phyloP scores from a whole-genome alignment of 495 filamentous ascomycete genomes.

The Pyronema domesticum region DNA sequence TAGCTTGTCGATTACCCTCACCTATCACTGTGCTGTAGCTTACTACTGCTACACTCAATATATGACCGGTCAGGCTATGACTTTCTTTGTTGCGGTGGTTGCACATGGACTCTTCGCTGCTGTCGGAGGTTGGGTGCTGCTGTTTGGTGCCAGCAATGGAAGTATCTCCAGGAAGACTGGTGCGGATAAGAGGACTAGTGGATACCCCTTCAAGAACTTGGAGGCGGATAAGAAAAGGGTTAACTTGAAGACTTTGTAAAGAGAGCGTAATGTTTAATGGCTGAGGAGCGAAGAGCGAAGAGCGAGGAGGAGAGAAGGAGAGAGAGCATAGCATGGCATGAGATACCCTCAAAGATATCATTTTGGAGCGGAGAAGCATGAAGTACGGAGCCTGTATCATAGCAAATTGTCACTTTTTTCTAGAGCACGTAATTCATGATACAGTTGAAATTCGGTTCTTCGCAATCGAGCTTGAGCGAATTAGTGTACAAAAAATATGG shows the following conservation, averaged over 20 bases:
- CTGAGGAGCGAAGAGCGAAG: not conserved
- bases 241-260: slow-evolving; percentile 25
- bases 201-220: slow-evolving; percentile 67
- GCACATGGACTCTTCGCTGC: slow-evolving; percentile 37
- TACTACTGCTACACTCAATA: slow-evolving; percentile 55
- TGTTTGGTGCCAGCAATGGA: slow-evolving; percentile 51
- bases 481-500: no score
- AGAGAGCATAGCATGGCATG: no score
- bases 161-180: slow-evolving; percentile 52
- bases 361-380: no score
- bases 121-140: slow-evolving; percentile 52
- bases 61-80: slow-evolving; percentile 32
- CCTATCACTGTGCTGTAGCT: slow-evolving; percentile 44
- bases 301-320: not conserved
- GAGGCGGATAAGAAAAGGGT: slow-evolving; percentile 43
- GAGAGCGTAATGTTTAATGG: no score
- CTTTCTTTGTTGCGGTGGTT: slow-evolving; percentile 37
- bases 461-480: no score
- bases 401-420: no score
- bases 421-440: no score
- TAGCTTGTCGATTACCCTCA: slow-evolving; percentile 43
- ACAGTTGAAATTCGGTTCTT: no score
- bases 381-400: no score
- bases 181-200: slow-evolving; percentile 59
- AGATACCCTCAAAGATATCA: no score